Conservation (phyloP, 768 basidiomycete genomes). For the Daedaleopsis nitida region DNA sequence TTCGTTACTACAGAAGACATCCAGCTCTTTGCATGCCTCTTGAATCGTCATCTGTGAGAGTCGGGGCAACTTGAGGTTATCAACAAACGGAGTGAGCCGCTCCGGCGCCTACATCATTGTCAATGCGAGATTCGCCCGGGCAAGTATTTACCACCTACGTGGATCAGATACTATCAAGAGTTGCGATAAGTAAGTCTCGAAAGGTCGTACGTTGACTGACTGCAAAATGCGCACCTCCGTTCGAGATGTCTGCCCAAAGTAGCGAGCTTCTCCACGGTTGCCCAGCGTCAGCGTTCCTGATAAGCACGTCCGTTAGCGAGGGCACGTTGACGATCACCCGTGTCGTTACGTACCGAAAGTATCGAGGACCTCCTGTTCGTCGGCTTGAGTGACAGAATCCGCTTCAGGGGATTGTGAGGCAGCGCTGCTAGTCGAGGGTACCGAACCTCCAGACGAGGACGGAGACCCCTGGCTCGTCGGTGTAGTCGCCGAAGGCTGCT, state of each 20-base stretch:
- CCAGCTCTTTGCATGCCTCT: conserved; percentile 34
- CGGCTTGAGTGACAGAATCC: neutral
- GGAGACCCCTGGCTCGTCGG: neutral
- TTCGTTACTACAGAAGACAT: conserved; percentile 27
- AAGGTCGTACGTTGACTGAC: no score
- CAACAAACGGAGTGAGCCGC: conserved; percentile 18
- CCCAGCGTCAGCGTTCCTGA: conserved; percentile 61
- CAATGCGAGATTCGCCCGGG: neutral
- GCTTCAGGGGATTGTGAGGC: neutral
- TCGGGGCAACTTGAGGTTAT: conserved; percentile 35
- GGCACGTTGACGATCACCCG: neutral
- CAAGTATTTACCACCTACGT: conserved; percentile 34
- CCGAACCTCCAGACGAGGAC: neutral
- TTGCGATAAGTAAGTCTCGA: neutral
- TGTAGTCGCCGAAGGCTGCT: neutral
- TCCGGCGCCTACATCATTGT: conserved; percentile 28
- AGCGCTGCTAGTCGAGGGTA: neutral
- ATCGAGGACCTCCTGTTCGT: conserved; percentile 48
- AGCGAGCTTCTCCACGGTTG: conserved; percentile 52
- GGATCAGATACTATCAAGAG: conserved; percentile 53
- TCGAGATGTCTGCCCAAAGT: conserved; percentile 66
- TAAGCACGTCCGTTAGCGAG: neutral
- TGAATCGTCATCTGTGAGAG: conserved; percentile 40
- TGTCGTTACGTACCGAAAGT: neutral
- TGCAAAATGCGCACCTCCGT: conserved; percentile 62